Conservation (phyloP, 805 yeast species). For the Yarrowia yakushimensis region DNA sequence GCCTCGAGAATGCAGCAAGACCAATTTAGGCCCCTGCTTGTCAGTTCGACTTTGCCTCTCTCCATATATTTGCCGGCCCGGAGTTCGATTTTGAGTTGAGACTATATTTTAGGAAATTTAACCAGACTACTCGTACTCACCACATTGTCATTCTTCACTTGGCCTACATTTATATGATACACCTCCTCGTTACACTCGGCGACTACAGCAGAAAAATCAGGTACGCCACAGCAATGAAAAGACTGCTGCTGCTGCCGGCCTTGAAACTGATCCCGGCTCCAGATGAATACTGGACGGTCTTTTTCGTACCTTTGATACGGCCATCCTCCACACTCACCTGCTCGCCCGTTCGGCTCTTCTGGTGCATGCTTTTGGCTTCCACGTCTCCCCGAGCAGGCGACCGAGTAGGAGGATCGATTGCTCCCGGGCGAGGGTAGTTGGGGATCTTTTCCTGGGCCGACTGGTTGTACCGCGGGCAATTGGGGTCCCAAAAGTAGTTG, state of each 20-base stretch:
- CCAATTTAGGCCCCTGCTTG: not conserved
- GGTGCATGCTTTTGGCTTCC: not conserved
- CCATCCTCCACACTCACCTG: not conserved
- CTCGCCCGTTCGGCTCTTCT: not conserved
- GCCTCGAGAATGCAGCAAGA: conserved; percentile 15
- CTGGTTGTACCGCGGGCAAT: conserved; percentile 17
- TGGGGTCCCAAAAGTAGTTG: conserved; percentile 16
- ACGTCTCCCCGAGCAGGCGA: conserved; percentile 14
- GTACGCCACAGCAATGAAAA: conserved; percentile 13
- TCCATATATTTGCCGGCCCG: not conserved
- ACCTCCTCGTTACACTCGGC: no score
- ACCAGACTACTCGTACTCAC: no score
- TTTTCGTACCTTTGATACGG: not conserved
- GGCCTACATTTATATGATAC: no score
- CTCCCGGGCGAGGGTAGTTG: conserved; percentile 12
- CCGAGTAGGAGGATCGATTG: conserved; percentile 5
- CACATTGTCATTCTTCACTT: no score
- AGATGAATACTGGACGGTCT: not conserved
- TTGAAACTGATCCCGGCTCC: not conserved
- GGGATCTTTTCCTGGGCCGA: conserved; percentile 6
- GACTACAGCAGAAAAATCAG: conserved; percentile 3
- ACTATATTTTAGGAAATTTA: no score
- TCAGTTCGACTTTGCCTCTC: not conserved
- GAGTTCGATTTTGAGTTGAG: not conserved
- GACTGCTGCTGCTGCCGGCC: conserved; percentile 18